Percentiles rank a stretch among this genome's conserved stretches.
phyloP scores from a whole-genome alignment of 768 basidiomycete genomes.

The Hericium erinaceus region DNA sequence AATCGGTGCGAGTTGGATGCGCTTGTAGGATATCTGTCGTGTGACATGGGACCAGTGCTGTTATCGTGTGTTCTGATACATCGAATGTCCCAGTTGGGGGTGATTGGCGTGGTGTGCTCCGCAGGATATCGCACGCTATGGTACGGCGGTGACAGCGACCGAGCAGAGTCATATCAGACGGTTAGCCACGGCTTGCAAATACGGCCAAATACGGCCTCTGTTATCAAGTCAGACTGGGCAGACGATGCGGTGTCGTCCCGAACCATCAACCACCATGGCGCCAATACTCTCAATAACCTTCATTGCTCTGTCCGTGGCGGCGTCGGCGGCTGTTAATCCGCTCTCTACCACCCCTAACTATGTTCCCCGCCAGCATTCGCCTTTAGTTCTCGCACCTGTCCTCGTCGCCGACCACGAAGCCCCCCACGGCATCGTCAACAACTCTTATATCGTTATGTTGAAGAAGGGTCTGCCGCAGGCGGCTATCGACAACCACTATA shows the following conservation, averaged over 20 bases:
- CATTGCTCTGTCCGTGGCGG: conserved; percentile 26
- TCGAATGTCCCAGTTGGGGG: no score
- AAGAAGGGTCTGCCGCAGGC: conserved; percentile 55
- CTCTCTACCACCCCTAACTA: conserved; percentile 34
- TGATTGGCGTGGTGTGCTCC: neutral
- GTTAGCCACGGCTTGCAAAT: neutral
- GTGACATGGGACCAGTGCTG: no score
- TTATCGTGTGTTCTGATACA: no score
- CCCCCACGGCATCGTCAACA: conserved; percentile 66
- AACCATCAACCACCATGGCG: conserved; percentile 23
- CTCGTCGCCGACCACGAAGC: conserved; percentile 37
- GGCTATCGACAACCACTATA: conserved; percentile 67
- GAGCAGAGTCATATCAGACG: neutral
- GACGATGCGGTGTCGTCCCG: conserved; percentile 1
- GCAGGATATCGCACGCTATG: neutral
- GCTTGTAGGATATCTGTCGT: no score
- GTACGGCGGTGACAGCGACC: neutral
- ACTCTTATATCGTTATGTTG: conserved; percentile 92
- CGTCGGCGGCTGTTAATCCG: conserved; percentile 30
- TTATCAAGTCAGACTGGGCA: neutral
- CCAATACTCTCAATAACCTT: conserved; percentile 15
- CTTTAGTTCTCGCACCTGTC: conserved; percentile 53
- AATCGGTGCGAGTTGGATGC: no score
- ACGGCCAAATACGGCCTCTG: neutral
- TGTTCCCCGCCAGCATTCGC: conserved; percentile 27